Conservation (phyloP, 169 alveolate species). For the Plasmodium malariae region DNA sequence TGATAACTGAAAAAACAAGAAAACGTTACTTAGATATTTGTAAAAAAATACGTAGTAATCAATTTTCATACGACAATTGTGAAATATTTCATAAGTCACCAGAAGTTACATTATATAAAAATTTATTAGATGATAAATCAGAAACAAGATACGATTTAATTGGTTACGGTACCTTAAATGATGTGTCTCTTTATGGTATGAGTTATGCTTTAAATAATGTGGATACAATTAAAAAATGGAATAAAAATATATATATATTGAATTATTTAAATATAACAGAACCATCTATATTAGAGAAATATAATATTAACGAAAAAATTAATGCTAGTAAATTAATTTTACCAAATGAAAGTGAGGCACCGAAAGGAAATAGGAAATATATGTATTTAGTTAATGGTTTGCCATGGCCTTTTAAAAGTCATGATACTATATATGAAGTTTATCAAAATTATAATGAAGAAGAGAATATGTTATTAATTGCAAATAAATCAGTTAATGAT, state of each 20-base stretch:
- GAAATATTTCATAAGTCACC: constrained; percentile 1
- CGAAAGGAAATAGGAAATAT: background rate
- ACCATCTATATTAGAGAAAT: background rate
- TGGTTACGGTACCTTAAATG: constrained; percentile 31
- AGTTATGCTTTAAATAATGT: constrained; percentile 19
- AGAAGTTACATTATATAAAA: constrained; percentile 19
- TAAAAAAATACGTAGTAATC: constrained; percentile 2
- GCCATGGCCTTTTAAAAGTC: constrained; percentile 71
- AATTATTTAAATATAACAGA: constrained; percentile 35
- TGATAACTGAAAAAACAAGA: constrained; percentile 4
- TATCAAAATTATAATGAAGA: constrained; percentile 33
- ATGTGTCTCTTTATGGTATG: constrained; percentile 37
- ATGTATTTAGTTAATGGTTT: constrained; percentile 27
- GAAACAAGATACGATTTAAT: constrained; percentile 30
- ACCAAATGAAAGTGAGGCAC: background rate
- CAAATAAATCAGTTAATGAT: constrained; percentile 9
- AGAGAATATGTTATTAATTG: constrained; percentile 31
- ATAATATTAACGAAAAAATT: background rate
- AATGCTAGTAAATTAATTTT: constrained; percentile 3
- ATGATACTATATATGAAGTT: constrained; percentile 32
- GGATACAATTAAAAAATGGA: constrained; percentile 29
- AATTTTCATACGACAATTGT: background rate
- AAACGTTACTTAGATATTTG: constrained; percentile 19
- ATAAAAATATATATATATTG: constrained; percentile 19
- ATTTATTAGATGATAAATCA: constrained; percentile 7